These are phyloP conservation scores for Colletotrichum sublineola DNA, from an alignment of 2,329 filamentous ascomycete species.

Conservation along the genomic window DNA sequence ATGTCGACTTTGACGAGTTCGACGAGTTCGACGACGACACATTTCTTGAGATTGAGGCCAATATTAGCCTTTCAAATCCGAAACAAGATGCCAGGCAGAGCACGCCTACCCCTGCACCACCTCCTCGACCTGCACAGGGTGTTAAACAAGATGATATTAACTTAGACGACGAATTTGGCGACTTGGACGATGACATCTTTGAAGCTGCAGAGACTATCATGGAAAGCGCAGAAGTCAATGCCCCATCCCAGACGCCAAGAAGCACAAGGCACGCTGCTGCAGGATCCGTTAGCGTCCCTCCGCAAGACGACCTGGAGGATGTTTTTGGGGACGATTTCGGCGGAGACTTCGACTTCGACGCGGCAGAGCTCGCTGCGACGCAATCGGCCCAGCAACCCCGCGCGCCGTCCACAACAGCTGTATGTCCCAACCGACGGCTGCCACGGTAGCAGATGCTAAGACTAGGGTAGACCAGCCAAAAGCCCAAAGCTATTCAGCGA, in stretches of 20 bases:
- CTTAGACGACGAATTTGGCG: slow-evolving; percentile 73
- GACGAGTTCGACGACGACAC: slow-evolving; percentile 72
- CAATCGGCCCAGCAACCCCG: slow-evolving; percentile 65
- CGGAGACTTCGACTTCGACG: slow-evolving; percentile 84
- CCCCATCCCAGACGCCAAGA: slow-evolving; percentile 30
- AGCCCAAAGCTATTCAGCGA: slow-evolving; percentile 83
- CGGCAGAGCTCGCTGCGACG: slow-evolving; percentile 79
- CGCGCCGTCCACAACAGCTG: slow-evolving; percentile 48
- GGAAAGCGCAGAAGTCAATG: slow-evolving; percentile 20
- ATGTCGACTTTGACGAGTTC: slow-evolving; percentile 69
- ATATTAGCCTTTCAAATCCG: slow-evolving; percentile 49
- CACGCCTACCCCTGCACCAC: background rate
- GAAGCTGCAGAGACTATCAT: slow-evolving; percentile 61
- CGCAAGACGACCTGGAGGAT: slow-evolving; percentile 68
- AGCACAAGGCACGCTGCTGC: slow-evolving; percentile 21
- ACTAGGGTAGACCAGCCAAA: slow-evolving; percentile 73
- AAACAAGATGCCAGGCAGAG: slow-evolving; percentile 29
- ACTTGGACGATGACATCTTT: slow-evolving; percentile 73
- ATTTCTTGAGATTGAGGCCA: slow-evolving; percentile 67
- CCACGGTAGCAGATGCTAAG: slow-evolving; percentile 69
- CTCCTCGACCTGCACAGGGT: background rate
- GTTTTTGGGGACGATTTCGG: slow-evolving; percentile 80
- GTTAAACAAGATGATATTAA: slow-evolving; percentile 21
- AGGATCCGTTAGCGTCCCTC: slow-evolving; percentile 11
- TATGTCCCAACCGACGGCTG: slow-evolving; percentile 51